A percentile compares a stretch with the other conserved stretches of the same genome.
phyloP scores from a whole-genome alignment of 2,329 filamentous ascomycete genomes.

The Hirsutella thompsonii region DNA sequence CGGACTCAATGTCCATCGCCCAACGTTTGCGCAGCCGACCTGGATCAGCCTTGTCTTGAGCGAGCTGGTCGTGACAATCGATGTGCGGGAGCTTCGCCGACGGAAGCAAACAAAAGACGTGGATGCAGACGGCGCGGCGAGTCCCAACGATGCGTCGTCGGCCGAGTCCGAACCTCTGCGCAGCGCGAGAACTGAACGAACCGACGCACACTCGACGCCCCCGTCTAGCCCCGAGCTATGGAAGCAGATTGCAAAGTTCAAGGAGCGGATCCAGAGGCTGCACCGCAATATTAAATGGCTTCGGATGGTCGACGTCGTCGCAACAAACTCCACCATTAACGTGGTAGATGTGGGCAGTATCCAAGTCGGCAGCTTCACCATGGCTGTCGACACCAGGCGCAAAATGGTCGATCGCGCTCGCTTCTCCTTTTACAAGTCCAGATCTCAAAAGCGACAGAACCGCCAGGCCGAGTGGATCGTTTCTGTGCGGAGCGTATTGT shows the following conservation, averaged over 20 bases:
- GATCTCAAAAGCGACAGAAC: constrained; percentile 38
- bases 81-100: constrained; percentile 53
- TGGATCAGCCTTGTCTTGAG: constrained; percentile 86
- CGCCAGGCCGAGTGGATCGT: constrained; percentile 87
- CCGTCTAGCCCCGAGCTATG: constrained; percentile 57
- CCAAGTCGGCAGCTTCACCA: constrained; percentile 70
- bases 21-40: constrained; percentile 93
- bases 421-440: constrained; percentile 69
- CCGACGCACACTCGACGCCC: constrained; percentile 10
- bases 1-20: constrained; percentile 77
- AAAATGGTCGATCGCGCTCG: constrained; percentile 87
- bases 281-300: constrained; percentile 84
- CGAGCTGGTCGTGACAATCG: constrained; percentile 73
- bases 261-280: constrained; percentile 75
- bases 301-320: constrained; percentile 76
- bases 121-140: constrained; percentile 12
- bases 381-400: constrained; percentile 80
- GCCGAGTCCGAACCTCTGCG: constrained; percentile 3
- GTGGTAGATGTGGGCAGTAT: constrained; percentile 73
- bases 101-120: constrained; percentile 23
- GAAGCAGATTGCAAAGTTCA: constrained; percentile 64
- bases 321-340: constrained; percentile 64
- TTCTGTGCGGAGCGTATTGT: constrained; percentile 71
- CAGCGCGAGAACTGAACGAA: constrained; percentile 4
- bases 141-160: constrained; percentile 11